A percentile compares a stretch with the other conserved stretches of the same genome.
Conservation (phyloP, 2,329 filamentous ascomycete genomes). For the Corniculantispora saksenae region DNA sequence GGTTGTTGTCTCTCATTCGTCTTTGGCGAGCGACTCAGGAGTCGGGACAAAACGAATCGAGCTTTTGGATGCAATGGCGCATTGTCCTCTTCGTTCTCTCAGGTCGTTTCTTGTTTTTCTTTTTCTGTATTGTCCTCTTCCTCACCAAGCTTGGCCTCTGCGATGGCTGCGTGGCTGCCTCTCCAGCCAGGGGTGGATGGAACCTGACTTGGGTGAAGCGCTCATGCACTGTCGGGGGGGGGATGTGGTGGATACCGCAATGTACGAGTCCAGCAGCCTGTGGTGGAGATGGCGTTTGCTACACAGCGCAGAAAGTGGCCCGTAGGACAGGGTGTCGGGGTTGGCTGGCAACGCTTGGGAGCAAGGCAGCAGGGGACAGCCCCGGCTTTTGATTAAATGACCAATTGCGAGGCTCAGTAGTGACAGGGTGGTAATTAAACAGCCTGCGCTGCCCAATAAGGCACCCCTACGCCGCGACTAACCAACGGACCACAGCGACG, state of each 20-base stretch:
- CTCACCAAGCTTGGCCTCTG: neutral
- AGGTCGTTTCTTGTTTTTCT: constrained; percentile 18
- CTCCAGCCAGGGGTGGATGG: constrained; percentile 3
- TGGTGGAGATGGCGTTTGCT: constrained; percentile 23
- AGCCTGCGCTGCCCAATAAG: constrained; percentile 52
- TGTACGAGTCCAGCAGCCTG: constrained; percentile 8
- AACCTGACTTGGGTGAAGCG: constrained; percentile 9
- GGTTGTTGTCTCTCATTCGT: neutral
- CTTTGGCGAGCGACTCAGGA: too few species aligned
- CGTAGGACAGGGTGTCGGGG: constrained; percentile 25
- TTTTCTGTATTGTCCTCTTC: constrained; percentile 5
- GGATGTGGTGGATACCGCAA: constrained; percentile 1
- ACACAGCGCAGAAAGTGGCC: constrained; percentile 13
- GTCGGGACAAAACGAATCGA: neutral
- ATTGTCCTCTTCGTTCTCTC: constrained; percentile 23
- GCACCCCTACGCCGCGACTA: constrained; percentile 50
- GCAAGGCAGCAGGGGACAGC: constrained; percentile 51
- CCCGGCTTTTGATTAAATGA: constrained; percentile 50
- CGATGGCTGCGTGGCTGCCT: neutral
- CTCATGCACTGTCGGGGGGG: constrained; percentile 7
- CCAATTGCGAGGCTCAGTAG: constrained; percentile 46
- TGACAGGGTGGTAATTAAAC: constrained; percentile 37
- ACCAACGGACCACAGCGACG: constrained; percentile 20
- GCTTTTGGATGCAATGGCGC: neutral
- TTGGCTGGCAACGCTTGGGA: constrained; percentile 50